These are phyloP conservation scores for Phytophthora palmivora DNA, from an alignment of 352 stramenopile species.

Conservation along the genomic window DNA sequence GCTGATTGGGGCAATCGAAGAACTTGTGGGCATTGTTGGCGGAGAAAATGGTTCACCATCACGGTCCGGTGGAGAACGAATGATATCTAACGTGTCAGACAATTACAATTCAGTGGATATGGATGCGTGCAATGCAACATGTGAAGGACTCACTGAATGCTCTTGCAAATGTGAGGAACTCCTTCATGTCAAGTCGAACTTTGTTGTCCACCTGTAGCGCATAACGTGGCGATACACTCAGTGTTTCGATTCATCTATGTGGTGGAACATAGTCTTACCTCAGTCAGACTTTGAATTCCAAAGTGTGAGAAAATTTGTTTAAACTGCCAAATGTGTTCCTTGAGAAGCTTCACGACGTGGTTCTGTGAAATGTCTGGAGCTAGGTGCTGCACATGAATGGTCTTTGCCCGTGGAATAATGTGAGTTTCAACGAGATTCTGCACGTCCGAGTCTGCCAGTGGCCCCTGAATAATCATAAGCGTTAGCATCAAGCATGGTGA, in stretches of 20 bases:
- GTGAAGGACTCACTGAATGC: slow-evolving; percentile 62
- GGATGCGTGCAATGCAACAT: not conserved
- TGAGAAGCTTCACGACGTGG: slow-evolving; percentile 77
- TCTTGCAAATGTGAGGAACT: slow-evolving; percentile 73
- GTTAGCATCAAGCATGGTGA: slow-evolving; percentile 1
- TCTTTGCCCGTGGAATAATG: slow-evolving; percentile 57
- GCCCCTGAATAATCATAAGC: slow-evolving; percentile 8
- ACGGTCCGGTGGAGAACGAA: slow-evolving; percentile 51
- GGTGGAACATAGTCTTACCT: slow-evolving; percentile 33
- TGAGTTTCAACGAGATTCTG: slow-evolving; percentile 58
- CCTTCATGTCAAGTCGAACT: slow-evolving; percentile 60
- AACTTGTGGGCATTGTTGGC: slow-evolving; percentile 32
- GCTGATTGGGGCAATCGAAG: slow-evolving; percentile 60
- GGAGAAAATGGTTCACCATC: slow-evolving; percentile 61
- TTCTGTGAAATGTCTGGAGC: slow-evolving; percentile 71
- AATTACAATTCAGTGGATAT: slow-evolving; percentile 11
- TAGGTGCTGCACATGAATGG: slow-evolving; percentile 66
- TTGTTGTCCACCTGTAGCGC: slow-evolving; percentile 52
- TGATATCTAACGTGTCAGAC: slow-evolving; percentile 42
- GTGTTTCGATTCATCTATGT: not conserved
- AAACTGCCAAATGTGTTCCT: slow-evolving; percentile 71
- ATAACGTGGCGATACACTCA: not conserved
- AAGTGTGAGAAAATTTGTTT: slow-evolving; percentile 87
- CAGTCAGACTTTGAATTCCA: slow-evolving; percentile 59
- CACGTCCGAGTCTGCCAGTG: slow-evolving; percentile 36